Base-by-base conservation (phyloP, 2,329 filamentous ascomycete species). In the Aspergillus sp. region DNA sequence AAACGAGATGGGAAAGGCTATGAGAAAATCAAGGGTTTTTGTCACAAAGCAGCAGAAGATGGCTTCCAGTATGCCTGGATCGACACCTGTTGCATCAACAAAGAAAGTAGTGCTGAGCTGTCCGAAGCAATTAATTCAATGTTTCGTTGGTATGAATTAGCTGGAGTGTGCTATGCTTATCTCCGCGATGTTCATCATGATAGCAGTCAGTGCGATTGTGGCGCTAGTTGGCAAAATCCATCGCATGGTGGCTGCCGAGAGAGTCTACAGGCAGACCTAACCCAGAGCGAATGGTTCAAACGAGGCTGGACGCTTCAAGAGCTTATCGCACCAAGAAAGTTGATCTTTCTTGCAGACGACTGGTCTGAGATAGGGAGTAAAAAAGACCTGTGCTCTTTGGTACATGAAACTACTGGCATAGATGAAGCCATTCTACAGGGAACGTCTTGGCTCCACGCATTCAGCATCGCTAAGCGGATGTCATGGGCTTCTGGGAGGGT, bases 1-100 rank as follows among this genome's bases (percentile, higher is more conserved):
- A 5, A 27, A 6, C 7, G 28, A 7, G 6, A 6, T 2, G 11
- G 8, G 4, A 27, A 13, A 55, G 51, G 7, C 43, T 61, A 33
- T 12, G 8, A 33, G 12, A 33, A 33, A 12, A 33, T 33, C 12
- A 10, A 8, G 12, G 10, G 12, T 10, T 33, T 33, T 8, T 33
- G 31, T 12, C 10, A 33, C 8, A 10, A 12, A 12, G 31, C 31
- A 12, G 8, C 6, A 10, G 10, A 33, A 33, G 31, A 33, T 33
- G 31, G 31, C 10, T 33, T 33, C 5, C 47, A 41, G 5, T 67
- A 64, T 33, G 48, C 57, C n/a, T 70, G 67, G 66, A 53, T 66
- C 5, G 67, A 69, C 47, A 68, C 65, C 1, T 66, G 61, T 49
- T 69, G 66, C 42, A 68, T 69, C 43, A 60, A 68, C 47, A 68